Evolutionary conservation across 257 asterid genomes (phyloP).

Genomic region (Jacaranda mimosifolia): DNA sequence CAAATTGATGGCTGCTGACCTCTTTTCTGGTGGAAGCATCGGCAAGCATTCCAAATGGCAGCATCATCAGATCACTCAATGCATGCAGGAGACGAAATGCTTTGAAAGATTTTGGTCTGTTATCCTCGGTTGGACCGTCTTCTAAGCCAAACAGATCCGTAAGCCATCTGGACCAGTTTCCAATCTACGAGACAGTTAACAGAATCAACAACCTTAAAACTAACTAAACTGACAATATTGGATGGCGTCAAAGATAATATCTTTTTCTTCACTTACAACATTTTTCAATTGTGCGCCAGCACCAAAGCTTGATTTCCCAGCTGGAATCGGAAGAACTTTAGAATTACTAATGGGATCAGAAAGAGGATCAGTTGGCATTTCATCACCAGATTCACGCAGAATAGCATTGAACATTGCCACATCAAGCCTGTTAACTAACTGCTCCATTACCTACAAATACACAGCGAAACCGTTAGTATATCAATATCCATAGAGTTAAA

Average conservation of each 20-base stretch:
- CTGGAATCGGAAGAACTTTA: constrained; percentile 82
- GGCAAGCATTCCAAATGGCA: constrained; percentile 82
- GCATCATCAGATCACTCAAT: constrained; percentile 92
- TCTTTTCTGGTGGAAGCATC: constrained; percentile 79
- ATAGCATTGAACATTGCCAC: constrained; percentile 98
- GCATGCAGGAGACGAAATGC: constrained; percentile 82
- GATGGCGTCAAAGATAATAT: too few species aligned
- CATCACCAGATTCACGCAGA: constrained; percentile 83
- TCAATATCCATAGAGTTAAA: background rate
- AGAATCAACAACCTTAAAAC: constrained; percentile 14
- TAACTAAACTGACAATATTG: background rate
- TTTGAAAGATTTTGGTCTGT: constrained; percentile 56
- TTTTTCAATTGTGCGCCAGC: constrained; percentile 92
- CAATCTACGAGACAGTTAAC: constrained; percentile 59
- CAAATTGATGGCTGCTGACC: constrained; percentile 43
- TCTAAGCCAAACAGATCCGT: constrained; percentile 78
- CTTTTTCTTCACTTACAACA: constrained; percentile 62
- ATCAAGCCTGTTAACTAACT: constrained; percentile 84
- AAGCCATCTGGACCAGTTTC: constrained; percentile 94
- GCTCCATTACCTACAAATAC: constrained; percentile 82
- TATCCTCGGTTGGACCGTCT: constrained; percentile 55
- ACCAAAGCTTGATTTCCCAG: constrained; percentile 86
- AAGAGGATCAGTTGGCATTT: constrained; percentile 91
- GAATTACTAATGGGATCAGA: constrained; percentile 91
- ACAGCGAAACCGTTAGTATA: background rate